Evolutionary conservation across 176 grass and related monocot species (phyloP).

Genomic region (Ensete glaucum): DNA sequence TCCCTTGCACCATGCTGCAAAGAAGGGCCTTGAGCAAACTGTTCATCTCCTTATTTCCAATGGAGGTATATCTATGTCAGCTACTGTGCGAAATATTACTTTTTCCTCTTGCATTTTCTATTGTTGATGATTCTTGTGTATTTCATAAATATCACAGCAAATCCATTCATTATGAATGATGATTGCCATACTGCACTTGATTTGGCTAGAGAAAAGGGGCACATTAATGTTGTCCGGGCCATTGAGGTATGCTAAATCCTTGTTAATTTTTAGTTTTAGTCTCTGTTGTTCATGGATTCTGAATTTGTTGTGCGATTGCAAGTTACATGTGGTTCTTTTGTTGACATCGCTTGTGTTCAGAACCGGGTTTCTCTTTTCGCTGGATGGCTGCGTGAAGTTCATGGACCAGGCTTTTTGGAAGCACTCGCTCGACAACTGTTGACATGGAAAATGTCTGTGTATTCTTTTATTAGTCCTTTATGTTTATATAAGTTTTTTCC

Average conservation of each 20-base stretch:
- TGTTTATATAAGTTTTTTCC: neutral
- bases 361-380: constrained; percentile 60
- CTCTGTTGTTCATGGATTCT: neutral
- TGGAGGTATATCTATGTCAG: constrained; percentile 47
- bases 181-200: constrained; percentile 91
- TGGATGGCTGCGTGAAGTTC: constrained; percentile 87
- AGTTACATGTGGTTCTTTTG: neutral
- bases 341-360: constrained; percentile 27
- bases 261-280: neutral
- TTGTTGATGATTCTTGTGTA: neutral
- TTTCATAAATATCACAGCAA: constrained; percentile 42
- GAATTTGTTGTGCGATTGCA: neutral
- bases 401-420: constrained; percentile 85
- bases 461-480: neutral
- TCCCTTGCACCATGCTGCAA: constrained; percentile 95
- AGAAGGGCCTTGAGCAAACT: constrained; percentile 66
- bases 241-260: constrained; percentile 61
- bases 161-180: constrained; percentile 79
- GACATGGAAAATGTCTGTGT: constrained; percentile 68
- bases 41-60: constrained; percentile 71
- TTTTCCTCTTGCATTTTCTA: constrained; percentile 7
- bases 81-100: neutral
- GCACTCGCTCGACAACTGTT: constrained; percentile 63
- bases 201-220: constrained; percentile 86
- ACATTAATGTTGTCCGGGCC: constrained; percentile 72